Conservation (phyloP, 2,329 filamentous ascomycete species). For the Fusarium sororula region DNA sequence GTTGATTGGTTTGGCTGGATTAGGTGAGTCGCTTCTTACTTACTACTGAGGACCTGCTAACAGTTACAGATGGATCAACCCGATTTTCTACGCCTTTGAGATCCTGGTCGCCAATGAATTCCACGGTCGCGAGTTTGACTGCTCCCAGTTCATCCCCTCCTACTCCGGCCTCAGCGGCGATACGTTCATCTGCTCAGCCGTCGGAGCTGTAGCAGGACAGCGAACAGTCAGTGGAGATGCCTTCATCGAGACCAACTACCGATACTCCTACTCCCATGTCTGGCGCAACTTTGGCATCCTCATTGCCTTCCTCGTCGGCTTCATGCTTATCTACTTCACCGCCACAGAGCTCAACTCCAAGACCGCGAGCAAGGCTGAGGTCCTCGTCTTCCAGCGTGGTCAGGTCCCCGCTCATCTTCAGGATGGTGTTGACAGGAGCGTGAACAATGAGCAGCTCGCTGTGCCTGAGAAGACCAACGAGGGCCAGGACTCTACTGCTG, state of each 20-base stretch:
- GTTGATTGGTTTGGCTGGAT: constrained; percentile 80
- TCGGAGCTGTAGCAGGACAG: constrained; percentile 64
- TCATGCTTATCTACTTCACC: constrained; percentile 70
- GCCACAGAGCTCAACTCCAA: constrained; percentile 72
- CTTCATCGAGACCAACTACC: constrained; percentile 65
- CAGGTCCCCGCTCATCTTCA: constrained; percentile 57
- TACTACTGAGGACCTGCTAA: rapidly evolving
- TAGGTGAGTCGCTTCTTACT: not conserved
- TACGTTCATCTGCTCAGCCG: constrained; percentile 62
- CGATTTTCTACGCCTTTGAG: constrained; percentile 79
- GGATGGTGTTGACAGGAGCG: constrained; percentile 37
- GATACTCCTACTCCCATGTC: constrained; percentile 65
- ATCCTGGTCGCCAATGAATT: constrained; percentile 79
- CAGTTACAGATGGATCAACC: constrained; percentile 75
- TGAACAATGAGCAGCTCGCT: constrained; percentile 45
- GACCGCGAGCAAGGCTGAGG: constrained; percentile 70
- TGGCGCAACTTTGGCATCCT: constrained; percentile 78
- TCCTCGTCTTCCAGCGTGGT: constrained; percentile 71
- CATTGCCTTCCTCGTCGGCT: constrained; percentile 69
- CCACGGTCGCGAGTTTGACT: constrained; percentile 64
- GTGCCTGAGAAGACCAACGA: constrained; percentile 37
- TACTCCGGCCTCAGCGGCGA: constrained; percentile 56
- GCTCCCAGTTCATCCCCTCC: constrained; percentile 59
- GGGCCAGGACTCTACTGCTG: constrained; percentile 33
- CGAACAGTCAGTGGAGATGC: constrained; percentile 67